Evolutionary conservation across 1,284 basidiomycete genomes (phyloP).

Genomic region (Ustilago nuda): DNA sequence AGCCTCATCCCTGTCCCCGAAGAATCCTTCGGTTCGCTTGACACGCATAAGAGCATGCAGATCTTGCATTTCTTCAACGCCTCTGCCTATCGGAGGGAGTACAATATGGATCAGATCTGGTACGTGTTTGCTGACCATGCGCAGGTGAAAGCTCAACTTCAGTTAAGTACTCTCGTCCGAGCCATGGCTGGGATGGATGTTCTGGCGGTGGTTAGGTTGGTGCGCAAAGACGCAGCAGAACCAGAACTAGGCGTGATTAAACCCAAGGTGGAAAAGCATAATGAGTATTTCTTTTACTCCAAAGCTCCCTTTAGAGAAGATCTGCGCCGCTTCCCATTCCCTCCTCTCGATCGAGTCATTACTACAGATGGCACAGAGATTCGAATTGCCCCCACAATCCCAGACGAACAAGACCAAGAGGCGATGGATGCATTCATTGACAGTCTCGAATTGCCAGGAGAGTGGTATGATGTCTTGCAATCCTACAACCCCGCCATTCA

Average conservation of each 20-base stretch:
- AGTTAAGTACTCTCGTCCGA: slow-evolving; percentile 84
- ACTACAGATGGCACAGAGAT: slow-evolving; percentile 81
- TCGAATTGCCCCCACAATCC: slow-evolving; percentile 82
- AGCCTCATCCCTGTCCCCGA: slow-evolving; percentile 80
- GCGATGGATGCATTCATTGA: slow-evolving; percentile 89
- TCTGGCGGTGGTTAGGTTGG: slow-evolving; percentile 84
- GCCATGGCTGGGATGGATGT: slow-evolving; percentile 79
- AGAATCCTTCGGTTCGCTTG: slow-evolving; percentile 78
- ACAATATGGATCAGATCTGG: slow-evolving; percentile 85
- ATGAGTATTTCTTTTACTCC: slow-evolving; percentile 53
- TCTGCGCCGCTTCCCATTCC: slow-evolving; percentile 85
- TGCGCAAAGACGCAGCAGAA: slow-evolving; percentile 78
- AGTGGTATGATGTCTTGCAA: slow-evolving; percentile 81
- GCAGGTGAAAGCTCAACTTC: slow-evolving; percentile 80
- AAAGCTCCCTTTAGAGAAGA: slow-evolving; percentile 96
- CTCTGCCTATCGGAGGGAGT: slow-evolving; percentile 72
- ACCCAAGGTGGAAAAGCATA: slow-evolving; percentile 50
- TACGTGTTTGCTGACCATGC: slow-evolving; percentile 84
- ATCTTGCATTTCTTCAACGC: slow-evolving; percentile 84
- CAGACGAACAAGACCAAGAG: slow-evolving; percentile 80
- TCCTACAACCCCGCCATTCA: slow-evolving; percentile 92
- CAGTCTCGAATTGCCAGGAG: slow-evolving; percentile 80
- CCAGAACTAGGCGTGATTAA: slow-evolving; percentile 73
- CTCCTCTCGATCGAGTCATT: slow-evolving; percentile 80
- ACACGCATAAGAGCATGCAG: slow-evolving; percentile 84